phyloP scores from a whole-genome alignment of 2,329 filamentous ascomycete genomes.

The Stemphylium beticola region DNA sequence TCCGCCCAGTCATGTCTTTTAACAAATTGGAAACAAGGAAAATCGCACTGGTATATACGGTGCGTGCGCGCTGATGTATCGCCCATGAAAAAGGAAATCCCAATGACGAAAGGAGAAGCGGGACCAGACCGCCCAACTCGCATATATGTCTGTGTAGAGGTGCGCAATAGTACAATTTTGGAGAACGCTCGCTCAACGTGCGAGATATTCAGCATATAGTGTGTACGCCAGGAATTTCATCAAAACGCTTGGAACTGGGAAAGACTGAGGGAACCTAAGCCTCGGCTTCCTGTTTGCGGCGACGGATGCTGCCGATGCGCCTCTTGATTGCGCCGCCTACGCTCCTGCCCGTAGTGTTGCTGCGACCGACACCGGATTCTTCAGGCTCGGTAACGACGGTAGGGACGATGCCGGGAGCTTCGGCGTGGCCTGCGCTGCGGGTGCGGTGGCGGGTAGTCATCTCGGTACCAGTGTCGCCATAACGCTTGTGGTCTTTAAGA shows the following conservation, averaged over 20 bases:
- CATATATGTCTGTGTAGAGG: no score
- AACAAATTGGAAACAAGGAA: no score
- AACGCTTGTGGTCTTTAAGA: slow-evolving; percentile 64
- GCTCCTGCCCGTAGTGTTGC: slow-evolving; percentile 47
- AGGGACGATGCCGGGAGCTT: slow-evolving; percentile 28
- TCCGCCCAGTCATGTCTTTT: no score
- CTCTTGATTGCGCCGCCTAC: slow-evolving; percentile 53
- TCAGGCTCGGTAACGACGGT: slow-evolving; percentile 40
- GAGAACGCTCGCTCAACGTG: background rate
- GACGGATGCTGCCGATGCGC: slow-evolving; percentile 55
- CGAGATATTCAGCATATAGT: background rate
- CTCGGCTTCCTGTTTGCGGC: slow-evolving; percentile 38
- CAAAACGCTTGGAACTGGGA: background rate
- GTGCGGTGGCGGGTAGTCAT: slow-evolving; percentile 50
- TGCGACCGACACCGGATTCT: slow-evolving; percentile 35
- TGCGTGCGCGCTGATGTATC: no score
- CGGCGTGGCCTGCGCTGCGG: slow-evolving; percentile 45
- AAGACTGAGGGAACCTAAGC: slow-evolving; percentile 23
- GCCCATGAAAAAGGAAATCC: no score
- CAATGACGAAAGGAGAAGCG: no score
- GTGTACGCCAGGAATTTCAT: background rate
- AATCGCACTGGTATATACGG: no score
- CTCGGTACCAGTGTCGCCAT: slow-evolving; percentile 52
- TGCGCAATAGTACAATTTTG: slow-evolving; percentile 2
- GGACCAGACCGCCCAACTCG: no score